Base-by-base conservation (phyloP, 176 grass and related monocot species). In the Aegilops umbellulata region DNA sequence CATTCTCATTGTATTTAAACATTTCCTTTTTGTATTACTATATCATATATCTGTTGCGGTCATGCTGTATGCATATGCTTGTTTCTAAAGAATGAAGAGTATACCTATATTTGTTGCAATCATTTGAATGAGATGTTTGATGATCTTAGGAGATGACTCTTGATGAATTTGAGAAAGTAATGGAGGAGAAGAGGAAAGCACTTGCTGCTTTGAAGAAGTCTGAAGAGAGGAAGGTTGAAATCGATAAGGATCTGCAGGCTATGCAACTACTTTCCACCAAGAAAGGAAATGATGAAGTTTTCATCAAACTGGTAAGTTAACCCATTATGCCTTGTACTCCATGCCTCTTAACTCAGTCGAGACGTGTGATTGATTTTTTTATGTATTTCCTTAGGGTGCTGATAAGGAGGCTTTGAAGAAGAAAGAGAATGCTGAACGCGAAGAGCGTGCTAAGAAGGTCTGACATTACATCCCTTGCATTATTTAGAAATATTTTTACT, bases 131-230 rank as follows among this genome's bases (percentile, higher is more conserved):
- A 83, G 71, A 41, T 84, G 10, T 81, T 51, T 91, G 26, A 49
- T 76, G 60, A 80, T 68, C 5, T 83, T 80, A 98, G 96, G 96
- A 98, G 80, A 98, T 95, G 93, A 98, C 93, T 65, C 87, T 95
- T 39, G 96, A 98, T 31, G 96, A 98, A 66, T 98, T 89, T 91
- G 96, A 98, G 86, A 98, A 98, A 87, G 67, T 98, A 82, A 91
- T 79, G 69, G 96, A 95, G 79, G 93, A 95, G 84, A 95, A 88
- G 86, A 68, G 93, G 57, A 95, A 95, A 86, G 83, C 92, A 20
- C 86, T 95, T 39, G 84, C 92, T 83, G 88, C 91, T 58, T 19
- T 92, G 41, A 95, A 94, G 41, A 95, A 92, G 84, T 81, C 71
- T 23, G 93, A 94, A 80, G 96, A 98, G 88, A 95, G 93, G 77